Base-by-base conservation (phyloP, 2,329 filamentous ascomycete species). In the Pestalotiopsis sp. region DNA sequence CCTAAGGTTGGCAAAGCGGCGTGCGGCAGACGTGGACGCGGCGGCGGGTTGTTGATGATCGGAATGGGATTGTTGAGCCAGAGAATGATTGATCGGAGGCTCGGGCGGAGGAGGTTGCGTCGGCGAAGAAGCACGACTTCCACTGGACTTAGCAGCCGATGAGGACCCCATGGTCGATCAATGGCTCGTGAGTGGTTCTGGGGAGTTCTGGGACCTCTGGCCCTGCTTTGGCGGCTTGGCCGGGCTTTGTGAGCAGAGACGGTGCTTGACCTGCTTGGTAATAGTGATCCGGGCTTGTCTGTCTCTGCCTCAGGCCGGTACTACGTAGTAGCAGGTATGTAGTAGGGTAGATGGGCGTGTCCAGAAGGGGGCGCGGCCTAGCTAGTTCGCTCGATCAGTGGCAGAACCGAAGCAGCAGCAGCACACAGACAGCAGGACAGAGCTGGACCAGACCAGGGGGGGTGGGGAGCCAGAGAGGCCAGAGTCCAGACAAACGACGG, bases 1-100 rank as follows among this genome's bases (percentile, higher is more conserved):
- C 70, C 75, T 75, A 59, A 77, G 73, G 64, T 74, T 74, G 64
- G 56, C 68, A 27, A 41, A 58, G 58, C 68, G 68, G 66, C 65
- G 67, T 38, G 27, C 41, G 49, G 31, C 38, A 27, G 23, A 25
- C 23, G 57, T 36, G 11, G 38, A 31, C n/a, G 20, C 38, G 20
- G 63, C 41, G 12, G 31, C n/a, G 4, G 56, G 59, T n/a, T 52
- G 59, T 39, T 61, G 59, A 61, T 61, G 59, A 36, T 39, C 36
- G 27, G 14, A 27, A 61, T 39, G 59, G 31, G 31, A 36, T 36
- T n/a, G 64, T 9, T 17, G 17, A 17, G 59, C 41, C 36, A 67
- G 38, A 31, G 66, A 39, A 62, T 67, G 66, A 23, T 67, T 67
- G 39, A 67, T 63, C 57, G 66, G 66, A 52, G 66, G 57, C 25